Conservation (phyloP, 78 protist genomes). For the Dictyostelium purpureum region DNA sequence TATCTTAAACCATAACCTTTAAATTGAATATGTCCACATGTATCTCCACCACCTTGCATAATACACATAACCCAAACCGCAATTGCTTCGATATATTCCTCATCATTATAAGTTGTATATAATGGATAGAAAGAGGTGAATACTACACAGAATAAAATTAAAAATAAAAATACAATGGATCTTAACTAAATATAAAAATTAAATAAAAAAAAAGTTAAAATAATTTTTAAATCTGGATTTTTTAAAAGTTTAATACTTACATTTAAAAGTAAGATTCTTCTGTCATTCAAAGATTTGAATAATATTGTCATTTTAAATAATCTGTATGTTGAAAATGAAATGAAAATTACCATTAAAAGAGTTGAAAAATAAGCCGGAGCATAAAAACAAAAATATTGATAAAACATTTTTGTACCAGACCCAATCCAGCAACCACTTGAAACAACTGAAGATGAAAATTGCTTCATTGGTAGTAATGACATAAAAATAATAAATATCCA, state of each 20-base stretch:
- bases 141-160: background rate
- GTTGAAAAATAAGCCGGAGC: background rate
- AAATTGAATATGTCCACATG: background rate
- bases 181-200: background rate
- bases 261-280: constrained; percentile 16
- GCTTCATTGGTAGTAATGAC: background rate
- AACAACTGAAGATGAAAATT: constrained; percentile 1
- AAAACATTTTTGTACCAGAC: background rate
- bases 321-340: background rate
- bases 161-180: constrained; percentile 1
- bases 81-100: background rate
- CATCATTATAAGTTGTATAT: background rate
- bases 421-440: constrained; percentile 18
- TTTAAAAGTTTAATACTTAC: background rate
- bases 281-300: constrained; percentile 1
- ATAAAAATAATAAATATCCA: background rate
- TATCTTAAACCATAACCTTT: background rate
- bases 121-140: constrained; percentile 12
- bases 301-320: background rate
- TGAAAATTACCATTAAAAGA: background rate
- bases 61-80: background rate
- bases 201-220: background rate
- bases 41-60: background rate
- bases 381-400: constrained; percentile 24
- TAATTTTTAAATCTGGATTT: background rate